A percentile compares a stretch with the other conserved stretches of the same genome.
phyloP scores from a whole-genome alignment of 306 rosid species.

The Acacia melanoxylon region DNA sequence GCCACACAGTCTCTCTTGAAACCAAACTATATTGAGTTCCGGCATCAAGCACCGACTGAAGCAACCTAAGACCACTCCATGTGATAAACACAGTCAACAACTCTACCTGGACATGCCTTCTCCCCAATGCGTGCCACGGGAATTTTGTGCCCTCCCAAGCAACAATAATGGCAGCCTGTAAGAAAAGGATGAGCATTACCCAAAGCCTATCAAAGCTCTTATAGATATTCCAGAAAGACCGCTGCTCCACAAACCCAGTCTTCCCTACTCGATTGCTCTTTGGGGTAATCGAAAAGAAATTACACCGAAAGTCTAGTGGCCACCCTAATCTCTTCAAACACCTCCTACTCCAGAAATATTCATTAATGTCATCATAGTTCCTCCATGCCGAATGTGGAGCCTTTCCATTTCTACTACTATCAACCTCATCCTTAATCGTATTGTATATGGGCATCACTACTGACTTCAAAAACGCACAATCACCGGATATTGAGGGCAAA shows the following conservation, averaged over 20 bases:
- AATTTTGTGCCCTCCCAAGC: conserved; percentile 59
- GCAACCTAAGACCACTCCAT: conserved; percentile 72
- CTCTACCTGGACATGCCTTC: conserved; percentile 58
- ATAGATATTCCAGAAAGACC: conserved; percentile 90
- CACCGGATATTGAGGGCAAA: conserved; percentile 65
- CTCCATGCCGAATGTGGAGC: conserved; percentile 97
- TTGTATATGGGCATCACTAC: conserved; percentile 75
- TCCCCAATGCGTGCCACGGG: conserved; percentile 69
- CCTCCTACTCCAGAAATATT: conserved; percentile 89
- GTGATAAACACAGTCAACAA: conserved; percentile 82
- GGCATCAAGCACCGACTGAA: conserved; percentile 88
- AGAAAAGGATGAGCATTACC: conserved; percentile 75
- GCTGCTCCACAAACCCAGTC: conserved; percentile 95
- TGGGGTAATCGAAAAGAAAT: conserved; percentile 63
- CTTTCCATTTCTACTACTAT: conserved; percentile 74
- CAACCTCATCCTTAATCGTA: conserved; percentile 68
- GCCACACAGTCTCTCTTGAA: conserved; percentile 66
- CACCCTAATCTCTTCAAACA: conserved; percentile 66
- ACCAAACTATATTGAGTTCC: conserved; percentile 97
- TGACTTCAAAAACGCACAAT: conserved; percentile 62
- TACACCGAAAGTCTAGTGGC: conserved; percentile 57
- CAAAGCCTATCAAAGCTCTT: conserved; percentile 90
- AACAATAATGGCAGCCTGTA: conserved; percentile 78
- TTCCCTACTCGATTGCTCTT: conserved; percentile 74
- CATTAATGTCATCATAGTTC: conserved; percentile 87